phyloP scores from a whole-genome alignment of 2,329 filamentous ascomycete genomes.

The Cladorrhinum sp. region DNA sequence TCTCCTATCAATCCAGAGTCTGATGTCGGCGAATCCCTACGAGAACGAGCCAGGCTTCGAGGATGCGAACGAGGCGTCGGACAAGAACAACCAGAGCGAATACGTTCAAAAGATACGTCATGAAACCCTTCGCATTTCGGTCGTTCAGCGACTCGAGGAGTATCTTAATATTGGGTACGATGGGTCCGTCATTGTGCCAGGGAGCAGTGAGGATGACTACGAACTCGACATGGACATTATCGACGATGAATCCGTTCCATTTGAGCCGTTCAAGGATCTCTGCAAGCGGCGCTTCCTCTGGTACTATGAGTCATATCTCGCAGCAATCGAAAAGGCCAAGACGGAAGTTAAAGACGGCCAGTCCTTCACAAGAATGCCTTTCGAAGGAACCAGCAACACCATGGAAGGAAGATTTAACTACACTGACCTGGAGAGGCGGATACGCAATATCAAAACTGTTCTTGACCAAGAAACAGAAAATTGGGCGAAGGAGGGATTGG shows the following conservation, averaged over 20 bases:
- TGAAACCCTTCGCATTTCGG: constrained; percentile 80
- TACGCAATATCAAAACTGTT: constrained; percentile 64
- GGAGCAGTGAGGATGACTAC: constrained; percentile 37
- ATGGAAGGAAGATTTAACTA: constrained; percentile 92
- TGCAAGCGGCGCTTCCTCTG: constrained; percentile 90
- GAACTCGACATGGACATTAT: constrained; percentile 50
- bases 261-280: constrained; percentile 85
- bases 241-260: constrained; percentile 55
- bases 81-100: constrained; percentile 69
- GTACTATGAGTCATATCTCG: constrained; percentile 89
- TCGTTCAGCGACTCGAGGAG: constrained; percentile 80
- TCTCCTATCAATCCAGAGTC: constrained; percentile 89
- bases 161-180: constrained; percentile 64
- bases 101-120: constrained; percentile 91
- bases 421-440: constrained; percentile 64
- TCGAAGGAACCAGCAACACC: constrained; percentile 70
- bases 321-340: constrained; percentile 64
- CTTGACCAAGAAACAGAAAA: constrained; percentile 67
- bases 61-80: constrained; percentile 61
- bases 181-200: constrained; percentile 39
- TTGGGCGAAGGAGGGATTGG: constrained; percentile 70
- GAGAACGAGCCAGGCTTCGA: constrained; percentile 96
- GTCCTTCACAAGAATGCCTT: constrained; percentile 78
- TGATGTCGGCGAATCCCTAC: constrained; percentile 92
- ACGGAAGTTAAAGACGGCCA: constrained; percentile 61